phyloP scores from a whole-genome alignment of 2,329 filamentous ascomycete species.

The Phialemonium atrogriseum region DNA sequence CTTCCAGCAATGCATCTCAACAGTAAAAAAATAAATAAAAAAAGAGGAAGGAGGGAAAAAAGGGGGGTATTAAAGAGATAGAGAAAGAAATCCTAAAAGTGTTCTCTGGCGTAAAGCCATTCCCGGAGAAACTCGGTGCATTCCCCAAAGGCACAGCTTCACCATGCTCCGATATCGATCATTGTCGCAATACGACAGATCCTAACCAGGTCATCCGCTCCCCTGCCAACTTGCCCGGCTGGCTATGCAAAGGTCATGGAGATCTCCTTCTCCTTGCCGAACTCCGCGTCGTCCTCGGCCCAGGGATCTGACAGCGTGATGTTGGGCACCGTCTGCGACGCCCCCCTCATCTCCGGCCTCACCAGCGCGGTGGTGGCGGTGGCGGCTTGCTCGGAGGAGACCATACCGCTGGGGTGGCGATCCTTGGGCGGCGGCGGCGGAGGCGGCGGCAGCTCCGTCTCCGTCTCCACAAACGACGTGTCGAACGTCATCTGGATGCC shows the following conservation, averaged over 20 bases:
- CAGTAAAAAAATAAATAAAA: too few relatives aligned
- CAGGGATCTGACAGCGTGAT: constrained; percentile 54
- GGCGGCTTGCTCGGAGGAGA: too few relatives aligned
- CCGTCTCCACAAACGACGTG: constrained; percentile 42
- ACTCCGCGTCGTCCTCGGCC: constrained; percentile 62
- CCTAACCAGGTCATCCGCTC: constrained; percentile 3
- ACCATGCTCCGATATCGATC: too few relatives aligned
- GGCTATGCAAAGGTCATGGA: constrained; percentile 69
- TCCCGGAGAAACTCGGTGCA: too few relatives aligned
- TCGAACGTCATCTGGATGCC: constrained; percentile 67
- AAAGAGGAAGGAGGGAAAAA: too few relatives aligned
- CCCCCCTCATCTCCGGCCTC: constrained; percentile 33
- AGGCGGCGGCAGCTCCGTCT: constrained; percentile 11
- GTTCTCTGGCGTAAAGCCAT: too few relatives aligned
- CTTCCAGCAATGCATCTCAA: too few relatives aligned
- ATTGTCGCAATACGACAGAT: constrained; percentile 2
- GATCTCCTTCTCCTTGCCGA: constrained; percentile 67
- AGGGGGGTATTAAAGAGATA: too few relatives aligned
- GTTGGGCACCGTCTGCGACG: constrained; percentile 41
- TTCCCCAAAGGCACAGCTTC: too few relatives aligned
- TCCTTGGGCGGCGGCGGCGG: constrained; percentile 23
- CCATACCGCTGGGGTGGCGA: constrained; percentile 12
- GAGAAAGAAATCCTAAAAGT: too few relatives aligned
- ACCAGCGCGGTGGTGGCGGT: constrained; percentile 10
- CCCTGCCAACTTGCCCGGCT: background rate